These are phyloP conservation scores for Pestalotiopsis sp. DNA, from an alignment of 2,329 filamentous ascomycete genomes.

Conservation along the genomic window DNA sequence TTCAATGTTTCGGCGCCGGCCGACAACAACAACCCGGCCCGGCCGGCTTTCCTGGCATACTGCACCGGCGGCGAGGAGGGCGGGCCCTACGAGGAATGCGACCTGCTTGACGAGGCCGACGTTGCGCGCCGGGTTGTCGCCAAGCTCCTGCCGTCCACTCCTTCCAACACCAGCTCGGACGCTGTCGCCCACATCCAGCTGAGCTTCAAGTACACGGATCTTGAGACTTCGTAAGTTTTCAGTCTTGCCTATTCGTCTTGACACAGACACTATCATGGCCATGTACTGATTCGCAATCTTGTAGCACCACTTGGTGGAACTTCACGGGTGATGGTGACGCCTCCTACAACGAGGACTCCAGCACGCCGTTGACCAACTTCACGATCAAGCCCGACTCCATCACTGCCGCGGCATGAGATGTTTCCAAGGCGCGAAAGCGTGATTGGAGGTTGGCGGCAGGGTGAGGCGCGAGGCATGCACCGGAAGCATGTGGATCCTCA, in stretches of 20 bases:
- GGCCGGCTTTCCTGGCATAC: slow-evolving; percentile 33
- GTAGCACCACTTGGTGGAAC: slow-evolving; percentile 34
- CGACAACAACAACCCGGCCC: slow-evolving; percentile 25
- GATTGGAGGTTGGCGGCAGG: background rate
- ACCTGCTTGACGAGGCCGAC: slow-evolving; percentile 21
- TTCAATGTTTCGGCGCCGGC: slow-evolving; percentile 34
- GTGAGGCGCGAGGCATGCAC: background rate
- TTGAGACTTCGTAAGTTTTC: slow-evolving; percentile 25
- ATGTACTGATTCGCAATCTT: background rate
- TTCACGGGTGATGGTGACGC: slow-evolving; percentile 32
- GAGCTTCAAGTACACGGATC: slow-evolving; percentile 31
- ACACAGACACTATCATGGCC: background rate
- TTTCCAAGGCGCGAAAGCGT: background rate
- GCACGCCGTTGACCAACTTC: slow-evolving; percentile 28
- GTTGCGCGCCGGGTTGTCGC: slow-evolving; percentile 29
- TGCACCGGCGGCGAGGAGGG: slow-evolving; percentile 32
- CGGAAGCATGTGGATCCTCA: background rate
- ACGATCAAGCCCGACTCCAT: slow-evolving; percentile 31
- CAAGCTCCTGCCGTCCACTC: slow-evolving; percentile 27
- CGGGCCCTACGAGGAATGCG: slow-evolving; percentile 28
- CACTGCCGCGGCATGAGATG: slow-evolving; percentile 25
- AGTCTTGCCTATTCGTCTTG: background rate
- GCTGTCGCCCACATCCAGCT: slow-evolving; percentile 30
- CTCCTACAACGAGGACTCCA: slow-evolving; percentile 27
- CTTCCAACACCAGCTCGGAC: slow-evolving; percentile 18